Conservation (phyloP, 352 stramenopile genomes). For the Bremia lactucae region DNA sequence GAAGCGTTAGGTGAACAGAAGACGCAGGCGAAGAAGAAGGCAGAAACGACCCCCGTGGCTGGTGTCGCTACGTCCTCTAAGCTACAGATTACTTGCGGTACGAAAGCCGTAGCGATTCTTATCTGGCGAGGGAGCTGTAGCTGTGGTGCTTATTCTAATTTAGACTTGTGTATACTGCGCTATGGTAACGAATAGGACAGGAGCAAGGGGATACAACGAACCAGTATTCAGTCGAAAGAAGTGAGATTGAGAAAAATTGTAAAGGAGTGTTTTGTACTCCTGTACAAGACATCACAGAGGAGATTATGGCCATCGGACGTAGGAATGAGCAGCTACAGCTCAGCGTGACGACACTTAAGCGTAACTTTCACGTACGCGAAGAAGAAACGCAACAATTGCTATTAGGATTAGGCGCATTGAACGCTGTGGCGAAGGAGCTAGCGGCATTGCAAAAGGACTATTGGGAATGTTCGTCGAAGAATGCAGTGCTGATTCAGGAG, state of each 20-base stretch:
- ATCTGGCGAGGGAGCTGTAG: too few species aligned
- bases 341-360: constrained; percentile 32
- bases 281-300: constrained; percentile 2
- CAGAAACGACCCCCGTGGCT: background rate
- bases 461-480: constrained; percentile 29
- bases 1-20: constrained; percentile 4
- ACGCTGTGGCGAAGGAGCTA: constrained; percentile 32
- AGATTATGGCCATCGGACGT: constrained; percentile 19
- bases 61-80: background rate
- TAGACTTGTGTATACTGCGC: too few species aligned
- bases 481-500: constrained; percentile 40
- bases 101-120: background rate
- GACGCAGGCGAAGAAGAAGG: constrained; percentile 11
- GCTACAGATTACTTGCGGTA: constrained; percentile 3
- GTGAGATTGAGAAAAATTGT: background rate
- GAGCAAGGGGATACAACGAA: constrained; percentile 7
- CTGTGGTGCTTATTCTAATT: too few species aligned
- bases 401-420: constrained; percentile 23
- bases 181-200: background rate
- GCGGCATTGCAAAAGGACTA: constrained; percentile 34
- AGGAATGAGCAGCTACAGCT: constrained; percentile 34
- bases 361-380: constrained; percentile 22
- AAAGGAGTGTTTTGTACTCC: background rate
- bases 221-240: background rate
- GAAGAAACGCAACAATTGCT: constrained; percentile 30